Evolutionary conservation across 805 yeast genomes (phyloP).

Genomic region (Candida khao-thaluensis): DNA sequence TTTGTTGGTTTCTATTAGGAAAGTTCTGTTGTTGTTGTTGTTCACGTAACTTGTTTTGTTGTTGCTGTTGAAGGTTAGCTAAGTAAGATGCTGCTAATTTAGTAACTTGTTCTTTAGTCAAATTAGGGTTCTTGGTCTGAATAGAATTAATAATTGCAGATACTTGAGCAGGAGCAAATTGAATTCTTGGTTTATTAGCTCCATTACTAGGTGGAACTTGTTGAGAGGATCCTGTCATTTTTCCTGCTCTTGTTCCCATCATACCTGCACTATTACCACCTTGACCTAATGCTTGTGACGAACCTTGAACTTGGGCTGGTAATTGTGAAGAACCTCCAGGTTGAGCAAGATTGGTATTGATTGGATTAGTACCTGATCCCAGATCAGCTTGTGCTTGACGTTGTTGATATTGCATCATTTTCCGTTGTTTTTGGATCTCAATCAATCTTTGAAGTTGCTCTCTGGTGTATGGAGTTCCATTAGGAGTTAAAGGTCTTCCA

Average conservation of each 20-base stretch:
- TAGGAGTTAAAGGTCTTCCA: conserved; percentile 44
- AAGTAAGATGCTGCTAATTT: conserved; percentile 63
- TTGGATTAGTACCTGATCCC: not conserved
- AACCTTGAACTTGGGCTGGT: not conserved
- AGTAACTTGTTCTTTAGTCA: conserved; percentile 63
- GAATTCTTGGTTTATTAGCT: conserved; percentile 31
- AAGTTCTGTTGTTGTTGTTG: conserved; percentile 19
- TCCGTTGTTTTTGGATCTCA: conserved; percentile 51
- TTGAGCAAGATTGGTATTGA: not conserved
- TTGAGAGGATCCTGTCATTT: conserved; percentile 11
- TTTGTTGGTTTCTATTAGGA: not conserved
- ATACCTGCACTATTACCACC: conserved; percentile 5
- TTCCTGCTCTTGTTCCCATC: conserved; percentile 19
- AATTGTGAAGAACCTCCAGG: too few relatives aligned
- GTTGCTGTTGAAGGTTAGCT: conserved; percentile 56
- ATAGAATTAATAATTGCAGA: conserved; percentile 63
- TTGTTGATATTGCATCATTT: conserved; percentile 44
- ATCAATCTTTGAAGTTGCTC: conserved; percentile 61
- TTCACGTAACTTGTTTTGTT: conserved; percentile 34
- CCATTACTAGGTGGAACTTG: conserved; percentile 19
- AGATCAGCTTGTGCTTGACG: conserved; percentile 21
- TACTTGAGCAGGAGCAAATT: conserved; percentile 61
- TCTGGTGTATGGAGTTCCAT: conserved; percentile 56
- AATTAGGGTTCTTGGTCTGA: conserved; percentile 62
- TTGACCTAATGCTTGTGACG: not conserved